Evolutionary conservation across 257 asterid species (phyloP), one percentile per base, ranked within the genome.

Genomic region (Lycium barbarum): DNA sequence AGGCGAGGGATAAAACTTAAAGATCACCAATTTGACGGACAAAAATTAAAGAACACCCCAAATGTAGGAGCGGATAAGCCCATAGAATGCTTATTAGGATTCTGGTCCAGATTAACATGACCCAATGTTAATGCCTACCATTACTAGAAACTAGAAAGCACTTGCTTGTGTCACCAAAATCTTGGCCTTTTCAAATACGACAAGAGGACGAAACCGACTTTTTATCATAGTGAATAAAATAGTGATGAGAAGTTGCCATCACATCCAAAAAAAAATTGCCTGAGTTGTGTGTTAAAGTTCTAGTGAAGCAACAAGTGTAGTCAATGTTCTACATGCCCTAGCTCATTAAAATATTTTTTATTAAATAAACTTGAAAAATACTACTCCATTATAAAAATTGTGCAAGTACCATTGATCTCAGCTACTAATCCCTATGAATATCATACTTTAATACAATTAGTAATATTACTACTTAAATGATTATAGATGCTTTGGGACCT

Each of bases 291-390:
- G 45, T 49, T 5, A 20, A 68, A 49, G 62, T 74, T 22, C 11
- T 13, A 74, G 62, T 74, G 81, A 74, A 49, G 81, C 81, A 74
- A 74, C 45, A 74, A 74, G 62, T 74, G 62, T 7, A 74, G 81
- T 22, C 62, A 51, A 74, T 49, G 22, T 49, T 26, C 33, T 26
- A 49, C 73, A 66, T 35, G 35, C 47, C 73, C 20, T 13, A 73
- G 81, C 61, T 73, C 13, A 73, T 73, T 73, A 72, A n/a, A 72
- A 43, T 72, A 72, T 9, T 43, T 40, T 26, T 40, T 3, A 40
- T 0, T 3, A 66, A 49, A 74, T 49, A 74, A 22, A 49, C 62
- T 74, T 74, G 61, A 74, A 22, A 74, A 74, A 74, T 74, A 49
- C 45, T 22, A 13, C 62, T 74, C 20, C 13, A 74, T 49, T 53